A percentile compares a stretch with the other conserved stretches of the same genome.
Evolutionary conservation across 441 rosid genomes (phyloP).

Genomic region (Breynia disticha): DNA sequence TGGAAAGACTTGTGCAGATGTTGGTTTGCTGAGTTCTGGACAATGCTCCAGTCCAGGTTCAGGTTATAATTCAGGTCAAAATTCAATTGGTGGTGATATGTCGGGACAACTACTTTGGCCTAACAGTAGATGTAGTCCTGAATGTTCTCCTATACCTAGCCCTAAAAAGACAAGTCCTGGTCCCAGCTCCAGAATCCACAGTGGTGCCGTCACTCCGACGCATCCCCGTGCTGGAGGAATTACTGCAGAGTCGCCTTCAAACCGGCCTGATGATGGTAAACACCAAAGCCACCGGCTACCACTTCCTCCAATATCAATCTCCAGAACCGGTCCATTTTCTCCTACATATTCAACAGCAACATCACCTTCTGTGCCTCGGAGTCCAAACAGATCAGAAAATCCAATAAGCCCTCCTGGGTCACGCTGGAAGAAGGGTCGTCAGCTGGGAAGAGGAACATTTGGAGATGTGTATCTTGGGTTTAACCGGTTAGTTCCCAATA

Average conservation of each 20-base stretch:
- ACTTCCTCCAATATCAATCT: slow-evolving; percentile 63
- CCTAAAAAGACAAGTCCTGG: slow-evolving; percentile 95
- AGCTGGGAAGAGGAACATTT: slow-evolving; percentile 82
- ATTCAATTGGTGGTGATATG: slow-evolving; percentile 92
- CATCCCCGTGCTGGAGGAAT: slow-evolving; percentile 73
- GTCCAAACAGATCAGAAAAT: slow-evolving; percentile 72
- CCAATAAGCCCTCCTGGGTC: slow-evolving; percentile 68
- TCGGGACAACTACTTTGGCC: slow-evolving; percentile 86
- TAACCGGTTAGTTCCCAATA: slow-evolving; percentile 43
- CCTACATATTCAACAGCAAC: slow-evolving; percentile 66
- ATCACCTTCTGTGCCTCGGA: slow-evolving; percentile 77
- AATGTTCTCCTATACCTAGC: slow-evolving; percentile 90
- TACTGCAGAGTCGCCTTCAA: slow-evolving; percentile 46
- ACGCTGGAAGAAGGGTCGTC: slow-evolving; percentile 76
- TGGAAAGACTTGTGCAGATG: slow-evolving; percentile 45
- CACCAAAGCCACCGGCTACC: slow-evolving; percentile 75
- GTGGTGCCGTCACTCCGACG: slow-evolving; percentile 86
- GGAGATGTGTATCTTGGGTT: slow-evolving; percentile 87
- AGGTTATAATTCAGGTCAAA: slow-evolving; percentile 86
- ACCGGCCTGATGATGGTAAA: slow-evolving; percentile 58
- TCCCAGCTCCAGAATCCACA: slow-evolving; percentile 83
- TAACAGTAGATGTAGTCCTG: slow-evolving; percentile 88
- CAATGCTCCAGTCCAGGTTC: slow-evolving; percentile 98
- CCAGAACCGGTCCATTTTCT: slow-evolving; percentile 59
- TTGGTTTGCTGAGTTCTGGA: slow-evolving; percentile 44